Evolutionary conservation across 768 basidiomycete genomes (phyloP).

Genomic region (Amanita pseudoporphyria): DNA sequence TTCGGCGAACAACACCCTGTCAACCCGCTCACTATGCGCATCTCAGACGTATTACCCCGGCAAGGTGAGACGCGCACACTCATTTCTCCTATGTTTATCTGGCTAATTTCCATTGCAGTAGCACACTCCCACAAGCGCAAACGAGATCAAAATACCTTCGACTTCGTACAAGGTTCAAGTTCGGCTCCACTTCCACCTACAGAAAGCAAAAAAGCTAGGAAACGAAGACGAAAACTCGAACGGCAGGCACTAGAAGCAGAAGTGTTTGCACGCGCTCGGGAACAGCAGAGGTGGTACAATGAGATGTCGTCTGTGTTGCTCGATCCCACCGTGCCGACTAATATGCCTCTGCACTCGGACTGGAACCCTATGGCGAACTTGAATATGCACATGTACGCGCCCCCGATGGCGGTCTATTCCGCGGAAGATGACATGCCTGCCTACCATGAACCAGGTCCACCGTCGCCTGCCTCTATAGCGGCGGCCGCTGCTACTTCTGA

Average conservation of each 20-base stretch:
- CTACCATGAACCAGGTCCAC: not conserved
- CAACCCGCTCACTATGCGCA: not conserved
- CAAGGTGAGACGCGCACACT: not conserved
- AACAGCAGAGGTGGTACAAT: constrained; percentile 7
- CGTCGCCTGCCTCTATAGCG: not conserved
- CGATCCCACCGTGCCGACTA: not conserved
- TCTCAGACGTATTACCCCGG: not conserved
- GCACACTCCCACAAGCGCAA: not conserved
- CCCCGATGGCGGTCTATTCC: not conserved
- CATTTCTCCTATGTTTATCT: not conserved
- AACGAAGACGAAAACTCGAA: constrained; percentile 28
- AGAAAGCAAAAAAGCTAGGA: constrained; percentile 31
- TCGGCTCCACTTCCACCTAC: not conserved
- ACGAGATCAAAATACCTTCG: not conserved
- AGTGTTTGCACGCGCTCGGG: constrained; percentile 11
- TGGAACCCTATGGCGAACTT: not conserved
- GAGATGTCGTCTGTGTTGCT: not conserved
- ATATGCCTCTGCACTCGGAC: no score
- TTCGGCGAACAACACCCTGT: constrained; percentile 3
- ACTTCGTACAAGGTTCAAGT: constrained; percentile 1
- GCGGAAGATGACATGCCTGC: not conserved
- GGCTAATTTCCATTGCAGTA: not conserved
- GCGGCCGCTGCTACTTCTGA: constrained; percentile 12
- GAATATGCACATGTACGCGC: not conserved
- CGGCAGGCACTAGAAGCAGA: constrained; percentile 21